Evolutionary conservation across 2,329 filamentous ascomycete genomes (phyloP).

Genomic region (Sarocladium brachiariae): DNA sequence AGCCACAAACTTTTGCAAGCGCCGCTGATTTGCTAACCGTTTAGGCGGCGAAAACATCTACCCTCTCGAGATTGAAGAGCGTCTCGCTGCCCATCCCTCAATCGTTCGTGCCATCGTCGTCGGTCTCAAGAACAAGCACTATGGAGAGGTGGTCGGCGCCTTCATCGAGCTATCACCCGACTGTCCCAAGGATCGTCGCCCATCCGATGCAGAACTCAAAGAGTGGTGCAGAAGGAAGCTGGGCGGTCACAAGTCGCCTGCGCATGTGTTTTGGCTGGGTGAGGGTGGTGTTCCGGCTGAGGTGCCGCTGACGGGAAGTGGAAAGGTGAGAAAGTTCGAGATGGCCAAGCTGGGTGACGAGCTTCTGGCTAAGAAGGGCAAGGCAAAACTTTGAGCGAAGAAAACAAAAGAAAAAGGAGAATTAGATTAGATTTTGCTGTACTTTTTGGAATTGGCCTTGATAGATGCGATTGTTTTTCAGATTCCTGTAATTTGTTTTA

Average conservation of each 20-base stretch:
- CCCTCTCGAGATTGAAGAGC: constrained; percentile 69
- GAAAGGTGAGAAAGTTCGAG: constrained; percentile 63
- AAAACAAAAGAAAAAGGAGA: no score
- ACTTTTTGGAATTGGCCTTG: no score
- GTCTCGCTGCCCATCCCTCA: constrained; percentile 56
- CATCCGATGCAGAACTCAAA: constrained; percentile 47
- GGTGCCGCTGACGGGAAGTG: constrained; percentile 63
- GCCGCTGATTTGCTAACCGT: no score
- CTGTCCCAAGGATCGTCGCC: constrained; percentile 32
- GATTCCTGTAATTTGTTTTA: no score
- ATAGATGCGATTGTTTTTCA: no score
- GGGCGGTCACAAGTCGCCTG: constrained; percentile 62
- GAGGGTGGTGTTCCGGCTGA: constrained; percentile 46
- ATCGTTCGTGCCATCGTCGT: constrained; percentile 62
- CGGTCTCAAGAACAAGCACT: constrained; percentile 61
- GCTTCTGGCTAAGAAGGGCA: constrained; percentile 41
- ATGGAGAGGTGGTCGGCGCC: constrained; percentile 65
- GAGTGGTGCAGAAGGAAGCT: constrained; percentile 56
- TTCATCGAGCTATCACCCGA: constrained; percentile 44
- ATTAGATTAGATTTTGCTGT: no score
- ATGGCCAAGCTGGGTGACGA: constrained; percentile 51
- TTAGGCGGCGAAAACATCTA: constrained; percentile 70
- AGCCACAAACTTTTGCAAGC: no score
- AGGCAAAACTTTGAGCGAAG: constrained; percentile 35
- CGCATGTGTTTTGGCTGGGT: constrained; percentile 71